Percentiles rank a stretch among this genome's conserved stretches.
Conservation (phyloP, 352 stramenopile species). For the Globisporangium spiculum region DNA sequence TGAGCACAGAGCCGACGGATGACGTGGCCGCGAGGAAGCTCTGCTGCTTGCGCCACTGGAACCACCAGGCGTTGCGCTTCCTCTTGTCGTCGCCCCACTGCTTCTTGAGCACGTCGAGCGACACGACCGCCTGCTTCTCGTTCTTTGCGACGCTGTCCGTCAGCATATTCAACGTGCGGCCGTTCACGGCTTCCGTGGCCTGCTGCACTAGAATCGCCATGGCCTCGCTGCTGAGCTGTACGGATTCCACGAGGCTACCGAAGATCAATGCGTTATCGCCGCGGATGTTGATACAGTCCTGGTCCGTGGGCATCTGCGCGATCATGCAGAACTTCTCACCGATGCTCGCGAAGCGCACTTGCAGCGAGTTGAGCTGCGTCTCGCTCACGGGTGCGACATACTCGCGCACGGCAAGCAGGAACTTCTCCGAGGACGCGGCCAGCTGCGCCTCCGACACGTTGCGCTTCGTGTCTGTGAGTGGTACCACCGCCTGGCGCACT, state of each 20-base stretch:
- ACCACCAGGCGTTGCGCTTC: constrained; percentile 3
- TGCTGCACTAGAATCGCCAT: not conserved
- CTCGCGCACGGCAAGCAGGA: not conserved
- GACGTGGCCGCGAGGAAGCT: not conserved
- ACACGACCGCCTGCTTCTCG: not conserved
- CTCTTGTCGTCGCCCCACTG: not conserved
- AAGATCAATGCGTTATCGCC: constrained; percentile 5
- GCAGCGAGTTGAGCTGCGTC: constrained; percentile 6
- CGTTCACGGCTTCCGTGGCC: not conserved
- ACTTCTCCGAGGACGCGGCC: not conserved
- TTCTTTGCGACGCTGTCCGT: not conserved
- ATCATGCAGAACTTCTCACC: constrained; percentile 1
- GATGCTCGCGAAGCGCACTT: constrained; percentile 5
- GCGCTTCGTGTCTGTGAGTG: not conserved
- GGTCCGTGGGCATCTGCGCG: constrained; percentile 4
- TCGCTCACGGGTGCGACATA: not conserved
- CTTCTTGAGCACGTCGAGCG: constrained; percentile 1
- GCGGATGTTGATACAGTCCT: constrained; percentile 1
- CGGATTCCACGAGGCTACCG: not conserved
- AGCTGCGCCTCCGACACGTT: not conserved
- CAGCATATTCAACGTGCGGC: not conserved
- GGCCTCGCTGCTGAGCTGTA: not conserved
- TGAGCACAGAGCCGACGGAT: not conserved
- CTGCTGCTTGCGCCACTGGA: constrained; percentile 1
- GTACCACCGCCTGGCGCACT: not conserved